phyloP scores from a whole-genome alignment of 176 grass and related monocot species.

The Triticum urartu region DNA sequence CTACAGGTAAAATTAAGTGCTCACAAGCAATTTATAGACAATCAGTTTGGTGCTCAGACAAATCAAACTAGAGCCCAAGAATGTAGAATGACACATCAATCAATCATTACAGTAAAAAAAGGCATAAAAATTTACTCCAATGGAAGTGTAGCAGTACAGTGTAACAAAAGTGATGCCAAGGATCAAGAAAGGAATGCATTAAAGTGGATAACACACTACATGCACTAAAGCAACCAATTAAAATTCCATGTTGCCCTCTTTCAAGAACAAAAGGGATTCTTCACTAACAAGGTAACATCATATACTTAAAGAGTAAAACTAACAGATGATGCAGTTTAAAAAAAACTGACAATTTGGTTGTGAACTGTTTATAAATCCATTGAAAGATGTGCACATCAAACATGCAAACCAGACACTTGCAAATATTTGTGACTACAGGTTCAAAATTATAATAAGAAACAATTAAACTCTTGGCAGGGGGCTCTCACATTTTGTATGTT shows the following conservation, averaged over 20 bases:
- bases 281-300: constrained; percentile 6
- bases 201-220: background rate
- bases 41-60: background rate
- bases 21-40: constrained; percentile 13
- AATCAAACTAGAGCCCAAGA: background rate
- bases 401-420: background rate
- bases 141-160: background rate
- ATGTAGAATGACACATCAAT: background rate
- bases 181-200: background rate
- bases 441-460: background rate
- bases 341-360: background rate
- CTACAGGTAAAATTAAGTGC: constrained; percentile 1
- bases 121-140: background rate
- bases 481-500: constrained; percentile 9
- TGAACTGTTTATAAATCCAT: background rate
- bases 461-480: background rate
- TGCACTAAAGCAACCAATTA: background rate
- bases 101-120: background rate
- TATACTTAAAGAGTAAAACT: background rate
- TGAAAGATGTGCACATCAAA: background rate
- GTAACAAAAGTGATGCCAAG: background rate
- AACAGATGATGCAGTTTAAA: background rate
- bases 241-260: background rate
- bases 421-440: background rate
- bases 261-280: background rate